These are phyloP conservation scores for Pleurotus platypus DNA, from an alignment of 768 basidiomycete species.

Conservation along the genomic window DNA sequence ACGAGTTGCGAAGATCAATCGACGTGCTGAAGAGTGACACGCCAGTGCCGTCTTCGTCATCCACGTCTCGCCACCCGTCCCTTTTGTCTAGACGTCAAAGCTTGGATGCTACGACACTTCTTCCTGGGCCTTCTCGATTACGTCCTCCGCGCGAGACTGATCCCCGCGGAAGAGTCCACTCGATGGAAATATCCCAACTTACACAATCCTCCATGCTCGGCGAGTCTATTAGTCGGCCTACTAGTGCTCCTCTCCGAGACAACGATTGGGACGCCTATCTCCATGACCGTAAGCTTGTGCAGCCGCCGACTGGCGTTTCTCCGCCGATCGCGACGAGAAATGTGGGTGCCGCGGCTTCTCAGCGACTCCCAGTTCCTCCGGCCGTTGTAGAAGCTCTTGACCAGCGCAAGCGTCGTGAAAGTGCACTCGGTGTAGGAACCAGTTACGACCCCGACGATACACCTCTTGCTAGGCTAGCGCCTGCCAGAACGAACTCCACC, in stretches of 20 bases:
- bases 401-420: conserved; percentile 70
- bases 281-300: conserved; percentile 78
- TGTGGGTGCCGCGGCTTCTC: conserved; percentile 23
- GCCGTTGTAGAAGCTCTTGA: conserved; percentile 76
- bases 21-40: conserved; percentile 72
- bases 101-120: conserved; percentile 54
- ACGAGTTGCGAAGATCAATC: conserved; percentile 76
- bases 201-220: conserved; percentile 40
- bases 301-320: conserved; percentile 78
- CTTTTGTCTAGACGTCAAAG: conserved; percentile 67
- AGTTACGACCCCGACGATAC: conserved; percentile 36
- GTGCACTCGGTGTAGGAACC: conserved; percentile 47
- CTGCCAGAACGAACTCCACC: conserved; percentile 23
- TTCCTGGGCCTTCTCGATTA: conserved; percentile 48
- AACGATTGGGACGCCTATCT: conserved; percentile 88
- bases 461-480: conserved; percentile 26
- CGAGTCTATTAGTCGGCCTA: conserved; percentile 62
- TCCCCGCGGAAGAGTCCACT: conserved; percentile 66
- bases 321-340: conserved; percentile 72
- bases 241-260: conserved; percentile 69
- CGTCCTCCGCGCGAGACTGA: conserved; percentile 69
- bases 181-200: conserved; percentile 62
- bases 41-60: conserved; percentile 58
- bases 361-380: conserved; percentile 55
- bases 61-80: conserved; percentile 63